Conservation (phyloP, 2,329 filamentous ascomycete species). For the Thelonectria discophora region DNA sequence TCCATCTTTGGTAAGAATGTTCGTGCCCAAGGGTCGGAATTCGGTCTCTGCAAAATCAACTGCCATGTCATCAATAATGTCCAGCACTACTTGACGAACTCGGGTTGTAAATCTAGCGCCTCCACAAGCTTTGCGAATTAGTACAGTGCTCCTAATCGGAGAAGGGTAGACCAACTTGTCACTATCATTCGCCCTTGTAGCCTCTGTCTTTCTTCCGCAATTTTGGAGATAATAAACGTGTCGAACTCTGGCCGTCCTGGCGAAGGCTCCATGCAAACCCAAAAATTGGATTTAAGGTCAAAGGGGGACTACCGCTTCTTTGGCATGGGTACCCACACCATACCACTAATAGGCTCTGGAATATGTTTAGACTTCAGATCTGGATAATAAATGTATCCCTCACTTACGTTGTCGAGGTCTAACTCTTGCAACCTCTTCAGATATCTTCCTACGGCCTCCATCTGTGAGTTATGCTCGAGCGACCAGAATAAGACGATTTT, state of each 20-base stretch:
- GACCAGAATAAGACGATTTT: constrained; percentile 19
- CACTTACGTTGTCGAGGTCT: constrained; percentile 14
- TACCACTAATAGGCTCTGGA: constrained; percentile 14
- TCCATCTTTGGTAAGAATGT: not conserved
- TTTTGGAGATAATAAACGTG: not conserved
- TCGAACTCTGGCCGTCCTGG: constrained; percentile 9
- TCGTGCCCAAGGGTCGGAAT: not conserved
- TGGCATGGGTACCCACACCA: constrained; percentile 21
- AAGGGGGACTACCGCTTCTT: constrained; percentile 14
- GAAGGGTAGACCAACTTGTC: not conserved
- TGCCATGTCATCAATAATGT: not conserved
- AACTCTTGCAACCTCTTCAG: constrained; percentile 1
- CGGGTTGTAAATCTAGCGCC: not conserved
- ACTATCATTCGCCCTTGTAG: not conserved
- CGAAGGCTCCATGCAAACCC: constrained; percentile 16
- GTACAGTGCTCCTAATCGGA: not conserved
- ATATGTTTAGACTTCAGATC: not conserved
- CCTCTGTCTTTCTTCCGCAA: not conserved
- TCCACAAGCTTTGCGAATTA: not conserved
- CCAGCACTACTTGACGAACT: not conserved
- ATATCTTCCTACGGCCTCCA: constrained; percentile 1
- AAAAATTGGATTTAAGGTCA: not conserved
- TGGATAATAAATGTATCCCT: not conserved
- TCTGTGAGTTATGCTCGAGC: constrained; percentile 17
- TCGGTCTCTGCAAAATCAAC: not conserved